These are phyloP conservation scores for Cymodocea nodosa DNA, from an alignment of 116 monocot species.

Conservation along the genomic window DNA sequence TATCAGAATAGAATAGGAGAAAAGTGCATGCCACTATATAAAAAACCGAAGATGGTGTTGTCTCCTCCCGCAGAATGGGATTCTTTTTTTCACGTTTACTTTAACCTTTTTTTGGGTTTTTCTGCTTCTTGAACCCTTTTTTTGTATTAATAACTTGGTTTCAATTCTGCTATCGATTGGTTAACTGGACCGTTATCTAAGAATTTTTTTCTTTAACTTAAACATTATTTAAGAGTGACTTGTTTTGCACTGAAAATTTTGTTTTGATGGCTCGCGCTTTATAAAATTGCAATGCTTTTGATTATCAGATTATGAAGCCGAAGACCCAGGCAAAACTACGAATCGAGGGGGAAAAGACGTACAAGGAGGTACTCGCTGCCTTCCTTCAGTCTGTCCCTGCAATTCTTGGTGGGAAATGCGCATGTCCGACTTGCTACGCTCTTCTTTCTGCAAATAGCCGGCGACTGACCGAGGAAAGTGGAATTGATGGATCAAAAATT, in stretches of 20 bases:
- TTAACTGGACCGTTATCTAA: too few species aligned
- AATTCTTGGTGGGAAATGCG: slow-evolving; percentile 60
- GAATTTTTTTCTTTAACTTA: too few species aligned
- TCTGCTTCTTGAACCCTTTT: too few species aligned
- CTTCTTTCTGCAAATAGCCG: neutral
- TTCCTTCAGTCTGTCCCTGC: slow-evolving; percentile 36
- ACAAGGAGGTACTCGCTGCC: slow-evolving; percentile 35
- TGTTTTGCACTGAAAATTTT: neutral
- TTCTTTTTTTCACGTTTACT: too few species aligned
- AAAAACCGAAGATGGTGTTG: too few species aligned
- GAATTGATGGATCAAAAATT: neutral
- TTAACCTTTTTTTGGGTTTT: too few species aligned
- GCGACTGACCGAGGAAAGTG: slow-evolving; percentile 4
- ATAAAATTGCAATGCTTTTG: neutral
- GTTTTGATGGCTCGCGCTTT: neutral
- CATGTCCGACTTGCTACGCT: slow-evolving; percentile 36
- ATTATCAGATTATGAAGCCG: slow-evolving; percentile 44
- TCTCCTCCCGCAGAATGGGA: too few species aligned
- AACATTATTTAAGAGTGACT: neutral
- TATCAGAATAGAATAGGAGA: too few species aligned
- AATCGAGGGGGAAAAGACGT: slow-evolving; percentile 29
- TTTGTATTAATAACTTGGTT: too few species aligned
- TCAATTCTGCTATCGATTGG: too few species aligned
- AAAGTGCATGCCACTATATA: too few species aligned
- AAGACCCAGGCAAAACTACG: slow-evolving; percentile 43